Evolutionary conservation across 345 rosid species (phyloP), one percentile per base, ranked within the genome.

Genomic region (Carallia pectinifolia): DNA sequence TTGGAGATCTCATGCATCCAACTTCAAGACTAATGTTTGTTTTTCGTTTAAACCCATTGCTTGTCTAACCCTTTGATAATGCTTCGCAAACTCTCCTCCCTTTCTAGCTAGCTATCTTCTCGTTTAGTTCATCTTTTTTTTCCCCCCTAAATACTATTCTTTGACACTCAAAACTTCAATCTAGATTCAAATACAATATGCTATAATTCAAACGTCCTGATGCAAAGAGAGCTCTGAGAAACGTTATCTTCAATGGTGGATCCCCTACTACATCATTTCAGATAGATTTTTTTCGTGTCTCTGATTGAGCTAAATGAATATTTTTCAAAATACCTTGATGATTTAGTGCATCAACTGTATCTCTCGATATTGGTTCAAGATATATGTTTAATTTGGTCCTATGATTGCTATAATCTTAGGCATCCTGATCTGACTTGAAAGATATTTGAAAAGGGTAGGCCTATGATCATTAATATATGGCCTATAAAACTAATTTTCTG

Each of bases 151-250:
- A 12, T 68, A 52, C 19, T 58, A 52, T 79, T 58, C 63, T 62
- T 61, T 80, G 75, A 62, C 63, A 40, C 34, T 68, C 48, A 30
- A 66, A 67, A 53, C 33, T 71, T 65, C 68, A 54, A 44, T 27
- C n/a, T 83, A 89, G 95, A 74, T 52, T 66, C 61, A 79, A 30
- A 40, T 74, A 66, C 81, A 82, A 79, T 87, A 72, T 79, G 54
- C 74, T 58, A 71, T 67, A 17, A 85, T 86, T n/a, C 85, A 85
- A 81, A 81, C 83, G 85, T 15, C 68, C 89, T 19, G 89, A 82
- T 68, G 31, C 92, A 38, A 84, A 87, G 72, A 81, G 67, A 72
- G 89, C 90, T 67, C 63, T 87, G 58, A 83, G 82, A 50, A 76
- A 76, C 70, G 82, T 87, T 68, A 78, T 87, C 38, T 79, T 74